Evolutionary conservation across 164 flowering plant species (phyloP).

Genomic region (Vitis riparia): DNA sequence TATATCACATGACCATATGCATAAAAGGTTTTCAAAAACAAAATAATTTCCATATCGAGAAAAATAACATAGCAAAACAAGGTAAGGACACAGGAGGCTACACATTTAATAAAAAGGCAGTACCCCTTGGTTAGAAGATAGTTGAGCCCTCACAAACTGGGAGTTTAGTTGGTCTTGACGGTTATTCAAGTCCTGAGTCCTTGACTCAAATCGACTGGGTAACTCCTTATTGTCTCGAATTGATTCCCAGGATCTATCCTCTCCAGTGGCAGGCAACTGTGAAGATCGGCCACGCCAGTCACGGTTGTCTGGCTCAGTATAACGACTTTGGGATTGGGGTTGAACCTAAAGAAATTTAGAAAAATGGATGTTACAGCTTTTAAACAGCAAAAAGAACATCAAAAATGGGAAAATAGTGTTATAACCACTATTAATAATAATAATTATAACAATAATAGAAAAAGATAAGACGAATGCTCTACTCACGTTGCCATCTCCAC

Average conservation of each 20-base stretch:
- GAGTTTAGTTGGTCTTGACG: constrained; percentile 62
- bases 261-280: constrained; percentile 47
- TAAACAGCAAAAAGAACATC: not conserved
- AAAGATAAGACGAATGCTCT: not conserved
- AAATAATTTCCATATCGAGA: not conserved
- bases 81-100: too few relatives aligned
- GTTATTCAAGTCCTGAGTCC: constrained; percentile 12
- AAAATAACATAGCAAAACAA: too few relatives aligned
- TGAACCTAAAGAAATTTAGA: constrained; percentile 25
- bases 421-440: not conserved
- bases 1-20: too few relatives aligned
- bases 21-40: not conserved
- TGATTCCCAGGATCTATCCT: constrained; percentile 68
- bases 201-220: constrained; percentile 28
- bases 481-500: constrained; percentile 64
- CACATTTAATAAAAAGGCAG: not conserved
- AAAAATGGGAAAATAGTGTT: not conserved
- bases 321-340: constrained; percentile 59
- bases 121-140: constrained; percentile 70
- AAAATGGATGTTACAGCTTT: too few relatives aligned
- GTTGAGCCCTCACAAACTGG: constrained; percentile 57
- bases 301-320: constrained; percentile 82
- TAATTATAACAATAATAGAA: not conserved
- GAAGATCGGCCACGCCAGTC: constrained; percentile 88
- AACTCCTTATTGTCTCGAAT: constrained; percentile 49